These are phyloP conservation scores for Xanthoconium purpureum DNA, from an alignment of 768 basidiomycete genomes.

Conservation along the genomic window DNA sequence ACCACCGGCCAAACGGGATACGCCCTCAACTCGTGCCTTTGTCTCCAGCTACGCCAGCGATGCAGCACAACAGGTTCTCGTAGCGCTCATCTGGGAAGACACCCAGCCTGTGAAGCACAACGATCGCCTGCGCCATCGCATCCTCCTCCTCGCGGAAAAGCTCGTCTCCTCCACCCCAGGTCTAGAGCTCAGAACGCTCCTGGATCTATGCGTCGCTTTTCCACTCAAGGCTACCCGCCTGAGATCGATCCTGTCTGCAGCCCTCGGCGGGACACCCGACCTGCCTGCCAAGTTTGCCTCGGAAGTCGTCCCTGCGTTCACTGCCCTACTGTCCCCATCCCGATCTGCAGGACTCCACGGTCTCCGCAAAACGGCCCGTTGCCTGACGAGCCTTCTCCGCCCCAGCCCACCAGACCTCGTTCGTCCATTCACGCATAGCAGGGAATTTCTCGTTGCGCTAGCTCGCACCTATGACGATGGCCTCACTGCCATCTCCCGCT, in stretches of 20 bases:
- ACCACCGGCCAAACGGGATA: constrained; percentile 46
- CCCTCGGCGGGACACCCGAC: constrained; percentile 34
- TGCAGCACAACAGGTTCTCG: constrained; percentile 48
- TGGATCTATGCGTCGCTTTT: constrained; percentile 64
- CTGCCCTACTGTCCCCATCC: constrained; percentile 42
- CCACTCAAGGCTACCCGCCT: constrained; percentile 43
- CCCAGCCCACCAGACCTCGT: constrained; percentile 47
- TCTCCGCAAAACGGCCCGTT: constrained; percentile 60
- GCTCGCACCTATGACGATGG: constrained; percentile 60
- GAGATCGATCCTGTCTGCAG: constrained; percentile 42
- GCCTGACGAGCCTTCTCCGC: constrained; percentile 52
- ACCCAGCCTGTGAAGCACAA: constrained; percentile 34
- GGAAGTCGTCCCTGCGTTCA: constrained; percentile 59
- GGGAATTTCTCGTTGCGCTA: constrained; percentile 51
- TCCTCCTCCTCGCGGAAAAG: constrained; percentile 56
- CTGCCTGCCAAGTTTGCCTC: constrained; percentile 34
- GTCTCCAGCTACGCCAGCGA: constrained; percentile 58
- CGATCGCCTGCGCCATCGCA: constrained; percentile 43
- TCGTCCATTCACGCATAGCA: constrained; percentile 51
- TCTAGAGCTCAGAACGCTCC: constrained; percentile 51
- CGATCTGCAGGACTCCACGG: constrained; percentile 54
- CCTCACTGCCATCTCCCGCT: constrained; percentile 50
- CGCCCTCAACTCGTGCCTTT: constrained; percentile 45
- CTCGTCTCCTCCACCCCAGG: constrained; percentile 39
- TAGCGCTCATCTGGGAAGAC: constrained; percentile 57